These are phyloP conservation scores for Echinochloa phyllopogon DNA, from an alignment of 176 grass and related monocot species.

Conservation along the genomic window DNA sequence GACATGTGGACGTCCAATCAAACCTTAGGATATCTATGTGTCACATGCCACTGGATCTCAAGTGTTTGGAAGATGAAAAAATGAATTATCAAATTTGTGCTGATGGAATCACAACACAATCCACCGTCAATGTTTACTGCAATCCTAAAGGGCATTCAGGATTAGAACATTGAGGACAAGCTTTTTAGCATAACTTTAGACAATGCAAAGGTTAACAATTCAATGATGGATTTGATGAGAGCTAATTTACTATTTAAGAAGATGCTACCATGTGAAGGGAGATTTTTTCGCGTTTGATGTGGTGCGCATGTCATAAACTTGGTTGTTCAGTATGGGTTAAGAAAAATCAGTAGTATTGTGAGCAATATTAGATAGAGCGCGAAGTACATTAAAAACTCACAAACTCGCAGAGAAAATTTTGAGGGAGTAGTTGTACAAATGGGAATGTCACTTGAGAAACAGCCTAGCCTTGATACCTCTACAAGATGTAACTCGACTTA, in stretches of 20 bases:
- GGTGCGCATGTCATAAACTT: background rate
- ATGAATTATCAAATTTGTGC: background rate
- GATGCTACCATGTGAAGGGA: background rate
- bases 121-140: background rate
- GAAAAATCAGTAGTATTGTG: background rate
- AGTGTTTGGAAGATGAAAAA: background rate
- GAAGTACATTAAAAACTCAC: background rate
- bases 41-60: background rate
- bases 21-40: background rate
- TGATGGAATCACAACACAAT: background rate
- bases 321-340: background rate
- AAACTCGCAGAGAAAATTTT: background rate
- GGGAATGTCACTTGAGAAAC: background rate
- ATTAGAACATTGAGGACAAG: background rate
- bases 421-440: background rate
- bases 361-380: background rate
- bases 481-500: background rate
- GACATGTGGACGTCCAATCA: slow-evolving; percentile 3
- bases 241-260: background rate
- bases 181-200: background rate
- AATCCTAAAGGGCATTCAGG: background rate
- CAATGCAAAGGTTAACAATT: background rate
- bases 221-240: background rate
- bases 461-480: background rate
- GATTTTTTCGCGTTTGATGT: background rate